A percentile compares a stretch with the other conserved stretches of the same genome.
Conservation (phyloP, 2,329 filamentous ascomycete genomes). For the Clonostachys rosea region DNA sequence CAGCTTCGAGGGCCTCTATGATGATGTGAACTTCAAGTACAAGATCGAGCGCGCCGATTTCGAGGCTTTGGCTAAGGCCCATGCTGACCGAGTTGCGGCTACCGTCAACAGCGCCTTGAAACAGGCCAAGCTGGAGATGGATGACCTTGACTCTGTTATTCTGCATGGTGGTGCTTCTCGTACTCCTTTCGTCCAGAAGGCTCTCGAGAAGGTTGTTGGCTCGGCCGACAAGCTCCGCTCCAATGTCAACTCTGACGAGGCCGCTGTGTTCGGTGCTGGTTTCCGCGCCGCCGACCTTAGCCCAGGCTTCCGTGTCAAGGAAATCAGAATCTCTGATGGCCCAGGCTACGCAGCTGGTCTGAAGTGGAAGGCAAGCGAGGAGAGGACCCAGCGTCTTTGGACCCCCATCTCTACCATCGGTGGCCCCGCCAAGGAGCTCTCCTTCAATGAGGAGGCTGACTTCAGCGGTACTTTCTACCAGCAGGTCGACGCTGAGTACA, state of each 20-base stretch:
- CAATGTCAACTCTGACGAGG: conserved; percentile 96
- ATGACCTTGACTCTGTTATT: conserved; percentile 83
- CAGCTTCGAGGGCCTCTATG: conserved; percentile 84
- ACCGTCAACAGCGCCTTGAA: conserved; percentile 73
- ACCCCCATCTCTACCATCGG: conserved; percentile 71
- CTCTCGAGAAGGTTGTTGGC: conserved; percentile 72
- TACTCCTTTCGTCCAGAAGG: conserved; percentile 90
- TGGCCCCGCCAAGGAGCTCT: conserved; percentile 73
- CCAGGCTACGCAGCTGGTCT: conserved; percentile 70
- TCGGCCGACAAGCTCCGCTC: conserved; percentile 75
- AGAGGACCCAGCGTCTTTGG: conserved; percentile 82
- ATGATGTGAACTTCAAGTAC: conserved; percentile 91
- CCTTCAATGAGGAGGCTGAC: conserved; percentile 78
- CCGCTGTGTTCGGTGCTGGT: conserved; percentile 90
- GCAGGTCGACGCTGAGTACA: conserved; percentile 54
- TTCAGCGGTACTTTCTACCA: conserved; percentile 80
- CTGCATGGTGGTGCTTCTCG: conserved; percentile 86
- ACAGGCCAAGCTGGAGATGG: conserved; percentile 65
- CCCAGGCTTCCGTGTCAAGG: conserved; percentile 95
- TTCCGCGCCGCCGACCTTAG: conserved; percentile 92
- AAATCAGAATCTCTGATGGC: conserved; percentile 80
- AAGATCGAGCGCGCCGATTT: conserved; percentile 78
- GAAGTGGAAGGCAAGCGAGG: conserved; percentile 67
- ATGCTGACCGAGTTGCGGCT: conserved; percentile 62
- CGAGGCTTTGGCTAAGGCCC: conserved; percentile 67